Conservation (phyloP, 257 asterid genomes). For the Jacaranda mimosifolia region DNA sequence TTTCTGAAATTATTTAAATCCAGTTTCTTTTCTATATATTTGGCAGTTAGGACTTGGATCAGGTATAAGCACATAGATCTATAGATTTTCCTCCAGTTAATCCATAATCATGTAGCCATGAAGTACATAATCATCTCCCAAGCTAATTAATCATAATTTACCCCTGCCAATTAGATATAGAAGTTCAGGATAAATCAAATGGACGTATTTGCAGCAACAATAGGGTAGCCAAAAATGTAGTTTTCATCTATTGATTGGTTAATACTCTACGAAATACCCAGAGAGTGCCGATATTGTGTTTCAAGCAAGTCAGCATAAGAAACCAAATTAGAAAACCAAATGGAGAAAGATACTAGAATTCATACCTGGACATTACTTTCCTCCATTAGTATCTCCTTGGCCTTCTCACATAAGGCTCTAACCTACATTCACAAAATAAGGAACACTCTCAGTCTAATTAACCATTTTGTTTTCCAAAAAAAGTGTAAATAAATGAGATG, state of each 20-base stretch:
- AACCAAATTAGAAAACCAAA: constrained; percentile 2
- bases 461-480: constrained; percentile 1
- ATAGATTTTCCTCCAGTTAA: constrained; percentile 16
- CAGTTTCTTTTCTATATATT: too few species aligned
- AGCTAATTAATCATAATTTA: constrained; percentile 6
- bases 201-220: neutral
- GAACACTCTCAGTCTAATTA: constrained; percentile 27
- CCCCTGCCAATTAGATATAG: neutral
- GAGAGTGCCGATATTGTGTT: neutral
- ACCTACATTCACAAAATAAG: constrained; percentile 62
- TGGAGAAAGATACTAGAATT: constrained; percentile 3
- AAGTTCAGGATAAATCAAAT: constrained; percentile 11
- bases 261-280: constrained; percentile 1
- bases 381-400: constrained; percentile 87
- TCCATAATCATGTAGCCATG: constrained; percentile 1
- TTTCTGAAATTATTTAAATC: too few species aligned
- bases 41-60: too few species aligned
- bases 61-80: too few species aligned
- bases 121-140: neutral
- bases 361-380: constrained; percentile 98
- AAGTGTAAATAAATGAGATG: neutral
- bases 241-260: neutral
- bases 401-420: constrained; percentile 86
- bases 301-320: neutral
- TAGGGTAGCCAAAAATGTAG: neutral